phyloP scores from a whole-genome alignment of 2,329 filamentous ascomycete genomes.

The Fusarium coicis region DNA sequence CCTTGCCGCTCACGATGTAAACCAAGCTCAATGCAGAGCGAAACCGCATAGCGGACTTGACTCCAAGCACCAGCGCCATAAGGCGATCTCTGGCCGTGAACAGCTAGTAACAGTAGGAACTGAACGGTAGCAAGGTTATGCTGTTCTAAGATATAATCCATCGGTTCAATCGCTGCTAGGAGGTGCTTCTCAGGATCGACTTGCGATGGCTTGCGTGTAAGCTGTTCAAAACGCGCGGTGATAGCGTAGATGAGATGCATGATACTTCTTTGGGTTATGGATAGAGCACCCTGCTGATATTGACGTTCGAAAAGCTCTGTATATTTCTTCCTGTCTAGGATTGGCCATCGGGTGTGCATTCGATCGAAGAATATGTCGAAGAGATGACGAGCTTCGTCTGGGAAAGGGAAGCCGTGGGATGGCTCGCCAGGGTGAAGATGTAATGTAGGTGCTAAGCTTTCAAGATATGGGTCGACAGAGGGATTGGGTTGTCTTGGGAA shows the following conservation, averaged over 20 bases:
- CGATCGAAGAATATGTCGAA: background rate
- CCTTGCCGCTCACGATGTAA: background rate
- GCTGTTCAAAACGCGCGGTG: background rate
- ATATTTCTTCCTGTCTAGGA: background rate
- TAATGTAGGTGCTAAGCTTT: rapidly evolving
- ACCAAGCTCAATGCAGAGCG: background rate
- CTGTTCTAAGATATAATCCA: background rate
- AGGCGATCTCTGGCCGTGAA: background rate
- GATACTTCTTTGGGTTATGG: background rate
- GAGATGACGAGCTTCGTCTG: background rate
- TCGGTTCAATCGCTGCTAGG: background rate
- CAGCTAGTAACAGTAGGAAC: background rate
- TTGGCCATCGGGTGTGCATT: background rate
- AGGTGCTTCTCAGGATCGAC: background rate
- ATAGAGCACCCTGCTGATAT: background rate
- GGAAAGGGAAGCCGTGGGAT: background rate
- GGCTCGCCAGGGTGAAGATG: background rate
- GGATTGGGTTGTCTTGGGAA: background rate
- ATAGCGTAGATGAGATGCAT: background rate
- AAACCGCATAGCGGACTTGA: background rate
- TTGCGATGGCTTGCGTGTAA: background rate
- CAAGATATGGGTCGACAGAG: background rate
- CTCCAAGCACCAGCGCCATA: background rate
- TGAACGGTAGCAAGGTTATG: background rate
- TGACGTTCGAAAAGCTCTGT: background rate